phyloP scores from a whole-genome alignment of 768 basidiomycete genomes.

The Lentinus tigrinus region DNA sequence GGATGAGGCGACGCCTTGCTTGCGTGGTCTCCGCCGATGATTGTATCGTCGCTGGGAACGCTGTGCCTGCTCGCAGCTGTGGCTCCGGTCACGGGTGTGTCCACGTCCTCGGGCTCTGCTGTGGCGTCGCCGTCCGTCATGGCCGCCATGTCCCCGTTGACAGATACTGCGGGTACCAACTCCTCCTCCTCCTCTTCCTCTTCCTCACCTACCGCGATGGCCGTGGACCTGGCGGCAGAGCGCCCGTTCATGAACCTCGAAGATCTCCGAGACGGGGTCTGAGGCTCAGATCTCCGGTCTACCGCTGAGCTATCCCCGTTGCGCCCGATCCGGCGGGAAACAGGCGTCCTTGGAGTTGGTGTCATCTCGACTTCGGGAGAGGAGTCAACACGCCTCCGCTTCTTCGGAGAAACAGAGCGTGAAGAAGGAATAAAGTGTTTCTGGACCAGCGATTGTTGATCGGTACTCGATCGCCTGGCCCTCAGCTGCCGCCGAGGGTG shows the following conservation, averaged over 20 bases:
- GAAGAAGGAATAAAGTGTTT: slow-evolving; percentile 10
- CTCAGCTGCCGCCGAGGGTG: slow-evolving; percentile 27
- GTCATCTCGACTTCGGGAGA: slow-evolving; percentile 22
- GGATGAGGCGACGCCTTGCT: slow-evolving; percentile 19
- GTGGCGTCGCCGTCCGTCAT: slow-evolving; percentile 1
- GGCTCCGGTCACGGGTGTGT: slow-evolving; percentile 47
- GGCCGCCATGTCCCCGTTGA: slow-evolving; percentile 4
- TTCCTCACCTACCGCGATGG: slow-evolving; percentile 1
- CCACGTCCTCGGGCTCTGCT: slow-evolving; percentile 30
- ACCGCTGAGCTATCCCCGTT: slow-evolving; percentile 7
- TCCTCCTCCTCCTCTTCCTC: slow-evolving; percentile 13
- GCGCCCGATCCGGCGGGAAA: slow-evolving; percentile 9
- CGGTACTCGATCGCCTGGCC: slow-evolving; percentile 28
- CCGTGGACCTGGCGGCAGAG: not conserved
- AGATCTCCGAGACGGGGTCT: slow-evolving; percentile 8
- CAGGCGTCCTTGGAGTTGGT: slow-evolving; percentile 1
- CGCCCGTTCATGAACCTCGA: slow-evolving; percentile 5
- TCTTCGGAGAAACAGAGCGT: slow-evolving; percentile 22
- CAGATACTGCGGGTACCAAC: not conserved
- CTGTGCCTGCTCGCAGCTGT: slow-evolving; percentile 48
- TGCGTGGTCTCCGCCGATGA: slow-evolving; percentile 37
- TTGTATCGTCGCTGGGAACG: slow-evolving; percentile 57
- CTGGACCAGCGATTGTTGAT: slow-evolving; percentile 2
- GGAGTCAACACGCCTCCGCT: slow-evolving; percentile 32
- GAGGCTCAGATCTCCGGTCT: not conserved